Conservation (phyloP, 2,329 filamentous ascomycete species). For the Sclerotinia minor region DNA sequence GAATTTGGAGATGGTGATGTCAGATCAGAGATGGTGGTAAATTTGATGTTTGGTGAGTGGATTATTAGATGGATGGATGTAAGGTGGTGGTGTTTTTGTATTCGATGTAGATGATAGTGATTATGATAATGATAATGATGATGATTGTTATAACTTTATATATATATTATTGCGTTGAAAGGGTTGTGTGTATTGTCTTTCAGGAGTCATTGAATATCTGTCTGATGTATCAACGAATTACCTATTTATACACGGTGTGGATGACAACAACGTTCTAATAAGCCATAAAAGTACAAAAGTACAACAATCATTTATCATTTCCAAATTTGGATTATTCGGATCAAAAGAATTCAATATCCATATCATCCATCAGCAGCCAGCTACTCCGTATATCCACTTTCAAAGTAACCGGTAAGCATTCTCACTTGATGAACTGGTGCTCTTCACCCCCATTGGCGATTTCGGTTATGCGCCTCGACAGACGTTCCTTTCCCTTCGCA, state of each 20-base stretch:
- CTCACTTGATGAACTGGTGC: not conserved
- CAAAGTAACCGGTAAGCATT: constrained; percentile 5
- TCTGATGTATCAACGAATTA: not conserved
- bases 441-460: constrained; percentile 2
- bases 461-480: not conserved
- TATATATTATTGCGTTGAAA: not conserved
- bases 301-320: not conserved
- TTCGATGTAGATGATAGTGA: not conserved
- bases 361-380: not conserved
- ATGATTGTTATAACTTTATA: too few species aligned
- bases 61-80: not conserved
- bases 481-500: not conserved
- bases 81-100: too few species aligned
- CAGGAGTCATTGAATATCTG: not conserved
- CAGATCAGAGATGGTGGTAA: not conserved
- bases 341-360: not conserved
- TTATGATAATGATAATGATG: too few species aligned
- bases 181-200: not conserved
- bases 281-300: not conserved
- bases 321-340: not conserved
- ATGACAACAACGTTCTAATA: not conserved
- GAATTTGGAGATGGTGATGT: not conserved
- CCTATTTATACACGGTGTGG: not conserved
- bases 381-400: not conserved
- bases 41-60: constrained; percentile 1